Base-by-base conservation (phyloP, 116 monocot species). In the Phalaenopsis hybrid region DNA sequence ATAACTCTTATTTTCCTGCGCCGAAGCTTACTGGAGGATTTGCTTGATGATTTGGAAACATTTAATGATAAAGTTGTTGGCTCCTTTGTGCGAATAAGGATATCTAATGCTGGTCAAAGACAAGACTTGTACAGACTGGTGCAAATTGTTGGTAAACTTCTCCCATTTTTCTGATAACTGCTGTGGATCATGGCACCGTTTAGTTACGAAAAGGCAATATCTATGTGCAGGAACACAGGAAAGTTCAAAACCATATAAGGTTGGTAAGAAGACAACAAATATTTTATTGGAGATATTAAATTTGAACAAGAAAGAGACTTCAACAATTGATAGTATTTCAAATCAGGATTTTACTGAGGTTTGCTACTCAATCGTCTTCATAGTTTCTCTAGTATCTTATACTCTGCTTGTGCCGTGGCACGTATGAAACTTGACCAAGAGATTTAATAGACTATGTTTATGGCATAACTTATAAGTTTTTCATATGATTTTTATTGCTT, bases 311-410 rank as follows among this genome's bases (percentile, higher is more conserved):
- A 92, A 76, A 13, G 95, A 95, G 81, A 78, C 83, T 34, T 67
- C 94, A 51, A 82, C 90, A 33, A 91, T 93, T 55, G 95, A 99
- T 85, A 83, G 86, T 43, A 92, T 95, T 79, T 99, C 99, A 57
- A 99, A 99, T 87, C 99, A 99, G 85, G 99, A 99, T 43, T 99
- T 99, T 72, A 93, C 95, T 46, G 99, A 95, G 94, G 99, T 95
- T 81, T 68, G 23, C 79, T 78, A 41, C 78, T 25, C 57, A 28
- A 15, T 52, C 44, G 1, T 20, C 41, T 79, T n/a, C 20, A 44
- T 44, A 34, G 18, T 44, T 43, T 4, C 79, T 63, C 61, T 6
- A 28, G 31, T 72, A 41, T 31, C 7, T 31, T 6, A 72, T 63
- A 34, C 72, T 41, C 15, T 11, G 37, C 41, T 72, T 41, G 2